Evolutionary conservation across 768 basidiomycete genomes (phyloP), one percentile per base, ranked within the genome.

Genomic region (Lactifluus rugatus): DNA sequence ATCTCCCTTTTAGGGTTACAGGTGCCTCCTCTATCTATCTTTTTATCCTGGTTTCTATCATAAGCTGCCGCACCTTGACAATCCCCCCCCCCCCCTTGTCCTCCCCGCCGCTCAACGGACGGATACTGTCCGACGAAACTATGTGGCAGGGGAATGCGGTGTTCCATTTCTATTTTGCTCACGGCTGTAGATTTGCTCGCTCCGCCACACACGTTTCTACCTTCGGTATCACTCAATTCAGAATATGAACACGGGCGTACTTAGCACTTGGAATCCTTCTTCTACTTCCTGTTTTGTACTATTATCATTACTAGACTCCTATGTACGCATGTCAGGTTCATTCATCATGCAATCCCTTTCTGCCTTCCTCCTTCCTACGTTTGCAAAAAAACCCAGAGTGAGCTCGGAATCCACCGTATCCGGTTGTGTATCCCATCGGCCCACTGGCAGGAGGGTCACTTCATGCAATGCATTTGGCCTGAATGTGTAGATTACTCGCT

Each of bases 231-330:
- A 44, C 19, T 8, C 41, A 5, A 9, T 19, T 37, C 39, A 26
- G 36, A 47, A 46, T 16, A 7, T 19, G 28, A 31, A 48, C 19
- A 37, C n/a, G n/a, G 36, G n/a, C 32, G 17, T 44, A 21, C 23
- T 19, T 45, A 10, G 32, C 31, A 28, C 48, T 21, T 28, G 42
- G 48, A 39, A 49, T 32, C 28, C 42, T 26, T 19, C 48, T 23
- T 44, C 13, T 21, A 28, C 31, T 31, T 17, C 26, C 44, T 26
- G 11, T 26, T 50, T 16, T 48, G 8, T 41, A 52, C n/a, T 34
- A 55, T n/a, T 39, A 37, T 25, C 54, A 56, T 41, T 56, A 7
- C 47, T 48, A 56, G 53, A 54, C 45, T 26, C 21, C 32, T 44
- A 32, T 54, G 52, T 54, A 54, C 46, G 44, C 45, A 54, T 37